phyloP scores from a whole-genome alignment of 2,329 filamentous ascomycete species.

The Orbilia brochopaga region DNA sequence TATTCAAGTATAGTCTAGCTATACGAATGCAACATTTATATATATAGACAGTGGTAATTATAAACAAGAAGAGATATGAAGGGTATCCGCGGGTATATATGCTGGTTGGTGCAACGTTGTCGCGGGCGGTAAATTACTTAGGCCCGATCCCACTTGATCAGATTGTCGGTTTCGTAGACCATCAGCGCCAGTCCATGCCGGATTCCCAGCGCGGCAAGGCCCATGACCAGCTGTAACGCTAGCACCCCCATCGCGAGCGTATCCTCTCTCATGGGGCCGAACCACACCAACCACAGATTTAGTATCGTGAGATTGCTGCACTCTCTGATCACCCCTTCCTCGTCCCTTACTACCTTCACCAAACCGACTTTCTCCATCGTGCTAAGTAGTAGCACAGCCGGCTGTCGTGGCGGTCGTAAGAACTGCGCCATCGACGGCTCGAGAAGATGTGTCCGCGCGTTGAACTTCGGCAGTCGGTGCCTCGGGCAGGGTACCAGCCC shows the following conservation, averaged over 20 bases:
- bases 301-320: constrained; percentile 90
- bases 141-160: constrained; percentile 47
- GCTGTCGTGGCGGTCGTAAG: constrained; percentile 70
- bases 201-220: constrained; percentile 81
- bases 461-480: constrained; percentile 88
- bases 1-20: neutral
- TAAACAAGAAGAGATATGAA: too few species aligned
- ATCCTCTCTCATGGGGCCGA: constrained; percentile 88
- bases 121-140: neutral
- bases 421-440: constrained; percentile 80
- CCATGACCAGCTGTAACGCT: constrained; percentile 75
- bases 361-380: constrained; percentile 72
- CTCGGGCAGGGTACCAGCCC: constrained; percentile 88
- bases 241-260: constrained; percentile 79
- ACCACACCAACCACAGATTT: constrained; percentile 95
- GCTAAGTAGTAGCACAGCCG: constrained; percentile 70
- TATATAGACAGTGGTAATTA: too few species aligned
- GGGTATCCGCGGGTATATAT: neutral
- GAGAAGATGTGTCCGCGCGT: constrained; percentile 79
- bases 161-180: constrained; percentile 90
- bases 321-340: constrained; percentile 72
- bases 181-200: constrained; percentile 84
- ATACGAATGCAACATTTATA: neutral
- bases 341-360: constrained; percentile 70
- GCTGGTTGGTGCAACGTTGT: neutral